Evolutionary conservation across 805 yeast species (phyloP), one percentile per base, ranked within the genome.

Genomic region (Saccharomycopsis schoenii): DNA sequence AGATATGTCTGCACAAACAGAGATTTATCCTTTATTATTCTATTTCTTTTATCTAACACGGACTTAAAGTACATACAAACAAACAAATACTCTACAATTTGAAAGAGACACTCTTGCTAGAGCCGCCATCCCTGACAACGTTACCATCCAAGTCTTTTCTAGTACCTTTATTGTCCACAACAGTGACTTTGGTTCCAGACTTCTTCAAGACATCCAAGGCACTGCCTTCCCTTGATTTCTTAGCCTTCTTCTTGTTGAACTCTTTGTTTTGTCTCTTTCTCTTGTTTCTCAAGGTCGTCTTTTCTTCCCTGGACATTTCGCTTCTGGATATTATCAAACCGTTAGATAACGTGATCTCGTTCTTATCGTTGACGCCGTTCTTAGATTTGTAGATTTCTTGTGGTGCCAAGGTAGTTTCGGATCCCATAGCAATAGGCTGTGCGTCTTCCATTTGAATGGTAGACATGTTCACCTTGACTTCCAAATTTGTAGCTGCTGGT

Each of bases 401-500:
- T 47, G 99, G 99, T 1, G 99, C 99, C 68, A 94, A 78, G 57
- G 88, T 82, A 14, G 85, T 76, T 24, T 85, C 89, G 40, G 81
- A 76, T 1, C 94, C 83, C 75, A 88, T 78, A 42, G 91, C 85
- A 61, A 89, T 78, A 57, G 99, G 99, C 74, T 91, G 97, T 1
- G 97, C 94, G 69, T 94, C 98, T 74, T 93, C 99, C 96, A 93
- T 89, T 1, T 86, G 70, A 57, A 94, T 86, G 1, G 96, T 81
- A 4, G 96, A 85, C 0, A 88, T 79, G 61, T 92, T 87, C 43
- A 91, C 89, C 70, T 87, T 89, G 69, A 94, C 85, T 61, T 88
- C 91, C 64, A 93, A 75, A 24, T 85, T 75, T 67, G 89, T 87
- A 71, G 88, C 85, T 43, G 88, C 83, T 17, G 97, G 96, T 72